Evolutionary conservation across 371 early-diverging fungal species (phyloP), one percentile per base, ranked within the genome.

Genomic region (Dentiscutata heterogama): DNA sequence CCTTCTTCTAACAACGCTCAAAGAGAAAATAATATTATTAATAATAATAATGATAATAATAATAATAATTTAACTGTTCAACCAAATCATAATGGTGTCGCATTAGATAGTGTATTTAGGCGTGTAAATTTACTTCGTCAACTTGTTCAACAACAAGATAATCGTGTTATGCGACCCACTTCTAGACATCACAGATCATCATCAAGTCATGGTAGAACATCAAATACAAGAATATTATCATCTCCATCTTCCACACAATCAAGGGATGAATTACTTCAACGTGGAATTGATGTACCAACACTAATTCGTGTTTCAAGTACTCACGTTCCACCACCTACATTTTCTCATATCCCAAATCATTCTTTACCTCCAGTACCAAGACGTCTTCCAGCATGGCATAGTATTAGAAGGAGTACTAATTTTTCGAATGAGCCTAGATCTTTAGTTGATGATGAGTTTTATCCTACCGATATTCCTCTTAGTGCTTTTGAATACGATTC

Each of bases 101-200:
- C 75, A 2, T 74, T 76, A 61, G 77, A 76, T 35, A 58, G 60
- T 60, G 61, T 76, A 16, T 51, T 76, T 42, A 20, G 61, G 3
- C 27, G 61, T 35, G 61, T 60, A 11, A 76, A 76, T 76, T 42
- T 76, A n/a, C 22, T 76, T 18, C 25, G 77, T 25, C 77, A 75
- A 60, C 35, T 75, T 22, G 25, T 58, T 35, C 75, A 76, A 60
- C 75, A 76, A 60, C 77, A 76, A 42, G 61, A 76, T 51, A 65
- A 18, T 3, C 50, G 75, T 53, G 18, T 51, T 51, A 42, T 61
- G 35, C 58, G 77, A 60, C 74, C 74, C 1, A 60, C 77, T 13
- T 42, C 53, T 61, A 61, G 77, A 39, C 58, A 53, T 25, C 56
- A 61, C 39, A 56, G 77, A 61, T 56, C 77, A 76, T 71, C 71